Evolutionary conservation across 495 filamentous ascomycete genomes (phyloP).

Genomic region (Neurospora terricola): DNA sequence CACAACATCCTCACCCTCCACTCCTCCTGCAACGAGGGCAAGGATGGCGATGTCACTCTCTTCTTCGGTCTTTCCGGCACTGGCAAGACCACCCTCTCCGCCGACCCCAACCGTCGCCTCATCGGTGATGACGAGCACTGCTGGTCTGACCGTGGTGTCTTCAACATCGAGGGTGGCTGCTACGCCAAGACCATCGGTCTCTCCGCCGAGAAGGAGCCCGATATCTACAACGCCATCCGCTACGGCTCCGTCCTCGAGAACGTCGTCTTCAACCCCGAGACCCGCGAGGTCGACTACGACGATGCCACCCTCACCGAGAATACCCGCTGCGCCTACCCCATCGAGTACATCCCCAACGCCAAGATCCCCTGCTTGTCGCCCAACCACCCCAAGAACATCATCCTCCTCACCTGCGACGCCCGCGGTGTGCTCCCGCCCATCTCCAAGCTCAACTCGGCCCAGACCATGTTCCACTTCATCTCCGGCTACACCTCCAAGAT

Average conservation of each 20-base stretch:
- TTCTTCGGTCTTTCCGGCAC: conserved; percentile 99
- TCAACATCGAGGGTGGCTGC: conserved; percentile 99
- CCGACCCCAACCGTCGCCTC: conserved; percentile 88
- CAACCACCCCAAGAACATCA: conserved; percentile 92
- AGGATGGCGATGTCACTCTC: conserved; percentile 85
- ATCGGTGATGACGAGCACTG: conserved; percentile 99
- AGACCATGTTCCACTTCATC: conserved; percentile 99
- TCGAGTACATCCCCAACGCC: conserved; percentile 97
- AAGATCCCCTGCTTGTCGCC: conserved; percentile 89
- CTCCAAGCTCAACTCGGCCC: conserved; percentile 88
- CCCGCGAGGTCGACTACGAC: conserved; percentile 88
- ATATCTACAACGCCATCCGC: conserved; percentile 93
- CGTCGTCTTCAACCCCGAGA: conserved; percentile 89
- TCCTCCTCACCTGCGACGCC: conserved; percentile 95
- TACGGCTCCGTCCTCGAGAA: conserved; percentile 98
- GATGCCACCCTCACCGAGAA: conserved; percentile 94
- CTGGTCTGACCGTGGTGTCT: conserved; percentile 93
- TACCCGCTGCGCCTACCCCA: conserved; percentile 96
- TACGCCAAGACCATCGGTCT: conserved; percentile 99
- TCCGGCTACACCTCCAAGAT: conserved; percentile 99
- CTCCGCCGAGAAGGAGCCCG: conserved; percentile 96
- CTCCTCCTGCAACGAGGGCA: conserved; percentile 93
- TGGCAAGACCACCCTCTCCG: conserved; percentile 96
- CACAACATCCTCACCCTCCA: conserved; percentile 97
- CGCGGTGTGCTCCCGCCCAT: conserved; percentile 96